Percentiles rank a stretch among this genome's conserved stretches.
phyloP scores from a whole-genome alignment of 371 early-diverging fungal genomes.

The Mortierella sp. region DNA sequence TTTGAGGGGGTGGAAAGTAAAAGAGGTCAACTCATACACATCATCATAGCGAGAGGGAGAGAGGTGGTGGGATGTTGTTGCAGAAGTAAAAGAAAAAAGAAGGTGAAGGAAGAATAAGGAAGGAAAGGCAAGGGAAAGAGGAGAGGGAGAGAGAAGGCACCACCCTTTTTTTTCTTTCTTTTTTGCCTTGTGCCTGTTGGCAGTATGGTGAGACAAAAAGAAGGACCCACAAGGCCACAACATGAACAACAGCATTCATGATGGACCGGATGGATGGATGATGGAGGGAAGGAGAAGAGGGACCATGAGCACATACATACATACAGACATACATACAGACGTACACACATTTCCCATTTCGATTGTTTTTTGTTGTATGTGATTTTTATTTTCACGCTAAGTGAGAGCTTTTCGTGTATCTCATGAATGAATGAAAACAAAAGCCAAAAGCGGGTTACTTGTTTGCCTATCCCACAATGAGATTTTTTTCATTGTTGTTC shows the following conservation, averaged over 20 bases:
- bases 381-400: background rate
- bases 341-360: background rate
- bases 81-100: background rate
- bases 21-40: background rate
- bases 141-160: background rate
- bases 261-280: background rate
- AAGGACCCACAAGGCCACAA: background rate
- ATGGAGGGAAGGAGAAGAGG: background rate
- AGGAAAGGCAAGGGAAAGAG: conserved; percentile 3
- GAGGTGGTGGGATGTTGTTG: background rate
- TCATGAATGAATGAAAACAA: background rate
- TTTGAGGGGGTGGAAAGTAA: background rate
- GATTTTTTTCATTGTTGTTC: background rate
- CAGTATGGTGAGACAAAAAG: conserved; percentile 10
- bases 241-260: background rate
- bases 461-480: background rate
- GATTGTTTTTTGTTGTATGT: background rate
- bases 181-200: background rate
- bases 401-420: background rate
- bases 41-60: background rate
- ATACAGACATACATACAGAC: background rate
- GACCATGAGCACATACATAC: conserved; percentile 8
- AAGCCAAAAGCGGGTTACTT: conserved; percentile 14
- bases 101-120: background rate
- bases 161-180: background rate